A percentile compares a stretch with the other conserved stretches of the same genome.
Conservation (phyloP, 805 yeast species). For the Zygosaccharomyces pseudorouxii region DNA sequence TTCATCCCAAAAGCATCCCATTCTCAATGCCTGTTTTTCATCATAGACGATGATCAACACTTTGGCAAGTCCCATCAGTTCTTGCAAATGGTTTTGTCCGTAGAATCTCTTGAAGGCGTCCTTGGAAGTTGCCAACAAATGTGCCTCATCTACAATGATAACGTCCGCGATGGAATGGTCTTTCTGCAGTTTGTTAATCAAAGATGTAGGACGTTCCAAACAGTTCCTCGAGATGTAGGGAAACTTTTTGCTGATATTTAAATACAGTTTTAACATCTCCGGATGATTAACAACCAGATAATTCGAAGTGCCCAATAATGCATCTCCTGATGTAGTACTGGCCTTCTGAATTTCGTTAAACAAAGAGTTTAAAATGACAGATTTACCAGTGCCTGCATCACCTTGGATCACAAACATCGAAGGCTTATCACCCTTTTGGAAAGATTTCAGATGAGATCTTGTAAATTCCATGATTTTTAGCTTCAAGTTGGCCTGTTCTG, state of each 20-base stretch:
- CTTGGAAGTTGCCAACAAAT: constrained; percentile 40
- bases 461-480: constrained; percentile 32
- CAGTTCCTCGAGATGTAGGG: constrained; percentile 37
- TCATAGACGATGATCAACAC: constrained; percentile 43
- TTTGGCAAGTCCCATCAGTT: constrained; percentile 38
- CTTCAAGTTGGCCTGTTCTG: constrained; percentile 37
- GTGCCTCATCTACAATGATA: constrained; percentile 45
- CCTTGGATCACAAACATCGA: constrained; percentile 43
- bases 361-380: constrained; percentile 40
- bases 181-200: constrained; percentile 37
- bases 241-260: constrained; percentile 37
- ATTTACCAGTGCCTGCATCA: constrained; percentile 48
- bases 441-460: constrained; percentile 20
- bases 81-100: constrained; percentile 43
- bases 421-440: constrained; percentile 18
- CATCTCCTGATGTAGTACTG: constrained; percentile 11
- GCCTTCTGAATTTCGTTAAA: constrained; percentile 40
- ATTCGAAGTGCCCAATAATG: constrained; percentile 34
- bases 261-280: constrained; percentile 44
- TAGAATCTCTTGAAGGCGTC: constrained; percentile 43
- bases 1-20: constrained; percentile 44
- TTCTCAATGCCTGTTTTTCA: constrained; percentile 42
- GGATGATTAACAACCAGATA: constrained; percentile 45
- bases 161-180: constrained; percentile 35
- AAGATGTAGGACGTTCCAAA: constrained; percentile 44